Evolutionary conservation across 2,329 filamentous ascomycete genomes (phyloP).

Genomic region (Aspergillus sp.): DNA sequence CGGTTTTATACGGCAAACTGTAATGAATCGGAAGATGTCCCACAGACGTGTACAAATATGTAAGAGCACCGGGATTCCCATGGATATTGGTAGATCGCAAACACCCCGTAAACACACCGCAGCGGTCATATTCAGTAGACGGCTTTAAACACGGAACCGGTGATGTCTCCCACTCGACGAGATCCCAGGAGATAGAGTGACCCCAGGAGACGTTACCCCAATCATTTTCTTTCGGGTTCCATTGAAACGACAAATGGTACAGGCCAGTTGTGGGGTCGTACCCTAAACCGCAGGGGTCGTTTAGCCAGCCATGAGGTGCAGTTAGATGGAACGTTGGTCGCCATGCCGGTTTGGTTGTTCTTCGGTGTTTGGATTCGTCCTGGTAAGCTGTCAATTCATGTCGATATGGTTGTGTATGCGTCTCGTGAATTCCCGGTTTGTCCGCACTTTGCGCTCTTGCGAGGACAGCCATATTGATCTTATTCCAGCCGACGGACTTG

Average conservation of each 20-base stretch:
- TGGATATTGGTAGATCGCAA: constrained; percentile 22
- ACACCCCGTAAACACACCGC: constrained; percentile 40
- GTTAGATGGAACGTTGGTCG: constrained; percentile 32
- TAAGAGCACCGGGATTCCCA: constrained; percentile 22
- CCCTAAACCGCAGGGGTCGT: constrained; percentile 38
- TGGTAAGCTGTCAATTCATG: not conserved
- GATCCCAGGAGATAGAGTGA: constrained; percentile 30
- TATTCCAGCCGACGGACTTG: not conserved
- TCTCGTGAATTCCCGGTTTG: not conserved
- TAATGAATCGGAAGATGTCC: constrained; percentile 35
- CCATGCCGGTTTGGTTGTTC: constrained; percentile 7
- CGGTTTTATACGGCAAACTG: constrained; percentile 30
- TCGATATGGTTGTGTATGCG: not conserved
- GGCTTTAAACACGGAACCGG: constrained; percentile 26
- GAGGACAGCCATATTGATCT: constrained; percentile 7
- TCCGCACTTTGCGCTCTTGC: not conserved
- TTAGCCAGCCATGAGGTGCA: constrained; percentile 36
- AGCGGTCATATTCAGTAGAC: constrained; percentile 29
- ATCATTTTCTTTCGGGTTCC: constrained; percentile 36
- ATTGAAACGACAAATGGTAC: constrained; percentile 40
- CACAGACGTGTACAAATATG: constrained; percentile 37
- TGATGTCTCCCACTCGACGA: constrained; percentile 32
- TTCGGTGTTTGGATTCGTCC: not conserved
- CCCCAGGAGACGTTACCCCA: constrained; percentile 42
- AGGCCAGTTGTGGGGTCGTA: constrained; percentile 33